Evolutionary conservation across 2,329 filamentous ascomycete species (phyloP).

Genomic region (Hypoxylon sp.): DNA sequence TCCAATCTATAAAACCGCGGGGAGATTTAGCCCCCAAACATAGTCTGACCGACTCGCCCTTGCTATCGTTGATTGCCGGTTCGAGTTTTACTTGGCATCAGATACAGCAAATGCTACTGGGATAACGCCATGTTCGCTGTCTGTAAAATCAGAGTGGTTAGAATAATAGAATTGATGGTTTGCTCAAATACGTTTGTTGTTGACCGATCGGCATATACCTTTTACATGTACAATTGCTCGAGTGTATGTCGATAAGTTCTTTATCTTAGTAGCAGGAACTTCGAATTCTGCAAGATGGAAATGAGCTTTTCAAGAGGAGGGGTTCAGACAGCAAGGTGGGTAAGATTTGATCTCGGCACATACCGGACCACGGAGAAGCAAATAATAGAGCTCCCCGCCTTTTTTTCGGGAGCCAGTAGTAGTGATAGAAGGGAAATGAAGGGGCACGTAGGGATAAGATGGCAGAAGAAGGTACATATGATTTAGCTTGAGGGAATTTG

Average conservation of each 20-base stretch:
- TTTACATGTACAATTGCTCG: conserved; percentile 9
- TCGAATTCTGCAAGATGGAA: background rate
- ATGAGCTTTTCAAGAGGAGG: background rate
- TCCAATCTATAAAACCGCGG: conserved; percentile 26
- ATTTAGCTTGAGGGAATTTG: conserved; percentile 41
- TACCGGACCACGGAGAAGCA: conserved; percentile 25
- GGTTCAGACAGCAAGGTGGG: conserved; percentile 12
- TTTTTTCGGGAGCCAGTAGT: conserved; percentile 19
- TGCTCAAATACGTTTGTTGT: conserved; percentile 10
- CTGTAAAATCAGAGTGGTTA: conserved; percentile 17
- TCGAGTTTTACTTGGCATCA: conserved; percentile 9
- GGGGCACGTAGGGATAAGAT: conserved; percentile 22
- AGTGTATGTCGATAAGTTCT: conserved; percentile 4
- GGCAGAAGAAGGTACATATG: conserved; percentile 3
- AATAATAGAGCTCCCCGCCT: conserved; percentile 20
- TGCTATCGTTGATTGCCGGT: conserved; percentile 18
- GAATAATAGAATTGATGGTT: conserved; percentile 22
- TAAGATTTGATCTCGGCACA: conserved; percentile 38
- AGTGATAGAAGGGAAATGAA: conserved; percentile 27
- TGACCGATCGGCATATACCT: background rate
- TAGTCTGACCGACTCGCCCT: conserved; percentile 32
- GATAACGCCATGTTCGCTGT: conserved; percentile 21
- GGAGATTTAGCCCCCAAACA: conserved; percentile 33
- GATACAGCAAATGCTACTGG: conserved; percentile 7
- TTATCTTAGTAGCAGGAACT: background rate